Conservation (phyloP, 495 filamentous ascomycete species). For the Hypoxylon cercidicola region DNA sequence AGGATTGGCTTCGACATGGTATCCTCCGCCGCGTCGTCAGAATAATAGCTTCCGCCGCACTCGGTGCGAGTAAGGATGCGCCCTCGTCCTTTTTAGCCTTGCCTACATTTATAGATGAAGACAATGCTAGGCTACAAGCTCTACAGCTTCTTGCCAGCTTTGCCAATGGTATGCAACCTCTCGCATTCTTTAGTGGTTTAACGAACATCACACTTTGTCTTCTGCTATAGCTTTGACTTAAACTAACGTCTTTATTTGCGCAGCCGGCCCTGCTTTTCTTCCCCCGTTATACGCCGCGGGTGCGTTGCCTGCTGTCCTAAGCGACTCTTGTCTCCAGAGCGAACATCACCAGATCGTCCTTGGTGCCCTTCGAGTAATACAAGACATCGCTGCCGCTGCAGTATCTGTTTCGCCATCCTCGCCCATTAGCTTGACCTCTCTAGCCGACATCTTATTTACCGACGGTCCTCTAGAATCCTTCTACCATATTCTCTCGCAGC, state of each 20-base stretch:
- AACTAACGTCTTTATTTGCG: conserved; percentile 34
- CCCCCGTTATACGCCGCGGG: conserved; percentile 73
- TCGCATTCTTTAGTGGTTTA: background rate
- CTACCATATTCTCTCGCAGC: conserved; percentile 71
- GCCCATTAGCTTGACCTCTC: conserved; percentile 42
- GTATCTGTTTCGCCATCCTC: conserved; percentile 52
- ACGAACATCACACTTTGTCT: background rate
- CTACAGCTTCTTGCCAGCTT: conserved; percentile 84
- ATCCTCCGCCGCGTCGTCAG: conserved; percentile 74
- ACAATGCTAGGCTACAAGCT: conserved; percentile 78
- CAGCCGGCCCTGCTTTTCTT: conserved; percentile 85
- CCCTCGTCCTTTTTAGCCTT: conserved; percentile 39
- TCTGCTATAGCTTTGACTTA: conserved; percentile 8
- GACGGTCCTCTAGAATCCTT: conserved; percentile 67
- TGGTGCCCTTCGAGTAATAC: conserved; percentile 78
- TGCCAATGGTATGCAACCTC: conserved; percentile 73
- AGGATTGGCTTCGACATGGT: conserved; percentile 74
- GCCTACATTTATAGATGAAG: conserved; percentile 58
- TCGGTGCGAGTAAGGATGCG: conserved; percentile 48
- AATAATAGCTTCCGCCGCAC: conserved; percentile 62
- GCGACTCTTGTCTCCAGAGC: conserved; percentile 71
- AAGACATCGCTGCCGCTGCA: conserved; percentile 74
- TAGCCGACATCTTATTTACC: conserved; percentile 74
- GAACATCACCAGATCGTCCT: conserved; percentile 72
- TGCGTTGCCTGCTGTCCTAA: conserved; percentile 72